Evolutionary conservation across 169 alveolate genomes (phyloP), one percentile per base, ranked within the genome.

Genomic region (Besnoitia besnoiti): DNA sequence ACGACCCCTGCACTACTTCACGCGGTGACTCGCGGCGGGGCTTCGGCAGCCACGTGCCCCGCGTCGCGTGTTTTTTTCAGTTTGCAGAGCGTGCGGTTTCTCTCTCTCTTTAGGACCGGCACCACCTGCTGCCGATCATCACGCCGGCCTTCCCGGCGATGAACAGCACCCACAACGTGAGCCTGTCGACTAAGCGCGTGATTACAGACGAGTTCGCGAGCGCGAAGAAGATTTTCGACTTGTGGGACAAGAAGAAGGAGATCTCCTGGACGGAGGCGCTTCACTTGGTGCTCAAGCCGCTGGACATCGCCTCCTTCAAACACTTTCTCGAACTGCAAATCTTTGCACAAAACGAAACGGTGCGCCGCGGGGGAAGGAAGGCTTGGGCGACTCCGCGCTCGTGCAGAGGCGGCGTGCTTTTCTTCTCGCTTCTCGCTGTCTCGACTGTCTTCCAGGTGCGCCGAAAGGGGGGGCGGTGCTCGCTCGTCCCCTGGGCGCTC

Each of bases 141-240:
- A 98, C 99, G 8, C 99, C 99, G 0, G 99, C 99, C 4, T 98
- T 97, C 93, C 99, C 99, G 12, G 95, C 99, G 30, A 98, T 98
- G 99, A 99, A 99, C 94, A 97, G 99, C n/a, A 91, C 96, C 4
- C 95, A 98, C 91, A 98, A 98, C 94, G 99, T 99, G 42, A 97
- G 99, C 16, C 95, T 94, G 85, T 96, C 99, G 47, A 98, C 99
- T 21, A 97, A 97, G 96, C 95, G 98, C 79, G 98, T 98, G 44
- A 95, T 99, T 94, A 94, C 97, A 33, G 99, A 97, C 75, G 99
- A 99, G 91, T 95, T 99, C 80, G 96, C 95, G 62, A 91, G 97
- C 33, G 99, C 97, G 5, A 93, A 94, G 55, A 76, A 91, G 44
- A 87, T 95, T 62, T 90, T 95, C 44, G 85, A 76, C 51, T 94